Conservation (phyloP, 179 eudicot species). For the Camellia oleifera region DNA sequence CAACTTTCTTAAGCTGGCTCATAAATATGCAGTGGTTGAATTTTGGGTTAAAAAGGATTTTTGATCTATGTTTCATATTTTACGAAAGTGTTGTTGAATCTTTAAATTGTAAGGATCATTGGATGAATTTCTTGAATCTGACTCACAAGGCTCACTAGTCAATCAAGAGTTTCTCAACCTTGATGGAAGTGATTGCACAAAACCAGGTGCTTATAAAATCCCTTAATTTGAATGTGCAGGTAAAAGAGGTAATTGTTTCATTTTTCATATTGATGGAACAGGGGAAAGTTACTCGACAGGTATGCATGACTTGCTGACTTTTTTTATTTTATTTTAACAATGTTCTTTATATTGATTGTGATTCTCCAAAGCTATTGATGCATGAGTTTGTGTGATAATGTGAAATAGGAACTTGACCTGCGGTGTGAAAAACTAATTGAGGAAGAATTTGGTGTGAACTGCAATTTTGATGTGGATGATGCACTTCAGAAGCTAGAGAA, state of each 20-base stretch:
- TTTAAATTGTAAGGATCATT: background rate
- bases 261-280: constrained; percentile 90
- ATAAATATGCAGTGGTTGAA: background rate
- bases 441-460: constrained; percentile 78
- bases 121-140: background rate
- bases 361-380: background rate
- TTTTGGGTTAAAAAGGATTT: background rate
- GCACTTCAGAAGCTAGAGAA: constrained; percentile 63
- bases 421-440: constrained; percentile 79
- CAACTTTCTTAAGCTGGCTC: background rate
- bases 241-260: constrained; percentile 80
- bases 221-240: constrained; percentile 46
- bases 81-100: background rate
- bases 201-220: background rate
- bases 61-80: background rate
- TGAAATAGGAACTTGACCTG: constrained; percentile 73
- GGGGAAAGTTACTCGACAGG: constrained; percentile 83
- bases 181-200: constrained; percentile 1
- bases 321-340: background rate
- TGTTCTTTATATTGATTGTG: background rate
- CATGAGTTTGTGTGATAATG: constrained; percentile 8
- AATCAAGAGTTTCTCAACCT: constrained; percentile 3
- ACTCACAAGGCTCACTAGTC: background rate
- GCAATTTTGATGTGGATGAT: constrained; percentile 41
- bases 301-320: constrained; percentile 18